Evolutionary conservation across 768 basidiomycete genomes (phyloP), one percentile per base, ranked within the genome.

Genomic region (Podaxis sp.): DNA sequence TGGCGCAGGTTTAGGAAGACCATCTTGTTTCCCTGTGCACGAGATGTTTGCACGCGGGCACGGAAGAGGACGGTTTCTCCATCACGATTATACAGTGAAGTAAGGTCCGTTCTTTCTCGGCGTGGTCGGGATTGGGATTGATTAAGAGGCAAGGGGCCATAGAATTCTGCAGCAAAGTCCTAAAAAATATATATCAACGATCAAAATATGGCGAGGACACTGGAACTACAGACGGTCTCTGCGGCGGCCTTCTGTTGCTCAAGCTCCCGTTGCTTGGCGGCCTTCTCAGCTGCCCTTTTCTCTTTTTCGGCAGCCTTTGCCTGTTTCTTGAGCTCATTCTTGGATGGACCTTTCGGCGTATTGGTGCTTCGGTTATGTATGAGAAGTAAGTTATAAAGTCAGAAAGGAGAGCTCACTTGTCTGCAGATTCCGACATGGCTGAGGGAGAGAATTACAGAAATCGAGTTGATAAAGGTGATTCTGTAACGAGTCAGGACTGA

Each of bases 11-110:
- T 88, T 57, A 98, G 77, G 77, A 99, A 99, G 56, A 92, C 91
- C 87, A 98, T 94, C 79, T 94, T 99, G 77, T 86, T 92, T 67
- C 93, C 94, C 74, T 97, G 93, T 0, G 92, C 90, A 59, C 97
- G 89, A 27, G 91, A 89, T 15, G 91, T 95, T 73, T 96, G 94
- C 49, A 99, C 82, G 59, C 97, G 87, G 12, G 94, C 95, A 66
- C 96, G 91, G 64, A 98, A 78, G 63, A 93, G 77, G 55, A 98
- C 90, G 5, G 79, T 83, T 71, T 96, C 79, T 5, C 88, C 94
- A 64, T 88, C 85, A 66, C 85, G 79, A 40, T 83, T 76, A 49
- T 82, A 84, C 55, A 98, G 76, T 17, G 85, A 76, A 19, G 79
- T 73, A 66, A 99, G 88, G 68, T 88, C 80, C 47, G 82, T 80